Conservation (phyloP, 2,329 filamentous ascomycete species). For the Penicillium polonicum region DNA sequence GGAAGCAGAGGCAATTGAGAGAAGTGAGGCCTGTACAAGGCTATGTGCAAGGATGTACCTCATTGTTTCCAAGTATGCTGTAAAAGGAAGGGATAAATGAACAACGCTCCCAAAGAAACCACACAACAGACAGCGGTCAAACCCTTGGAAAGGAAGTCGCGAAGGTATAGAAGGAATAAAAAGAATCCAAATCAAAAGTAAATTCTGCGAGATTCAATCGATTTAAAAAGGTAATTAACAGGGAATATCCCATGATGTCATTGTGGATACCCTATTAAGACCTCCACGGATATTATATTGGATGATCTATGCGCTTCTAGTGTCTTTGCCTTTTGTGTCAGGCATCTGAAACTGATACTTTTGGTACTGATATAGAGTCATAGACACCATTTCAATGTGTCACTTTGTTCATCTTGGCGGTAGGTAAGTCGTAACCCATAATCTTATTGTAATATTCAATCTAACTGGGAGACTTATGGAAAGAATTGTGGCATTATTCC, state of each 20-base stretch:
- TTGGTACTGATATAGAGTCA: too few relatives aligned
- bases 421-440: too few relatives aligned
- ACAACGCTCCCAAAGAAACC: neutral
- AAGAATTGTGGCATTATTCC: neutral
- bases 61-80: neutral
- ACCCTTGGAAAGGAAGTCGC: neutral
- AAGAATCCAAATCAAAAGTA: neutral
- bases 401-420: too few relatives aligned
- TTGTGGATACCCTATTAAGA: neutral
- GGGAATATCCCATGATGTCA: neutral
- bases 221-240: neutral
- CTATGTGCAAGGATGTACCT: neutral
- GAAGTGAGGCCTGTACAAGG: slow-evolving; percentile 12
- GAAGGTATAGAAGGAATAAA: neutral
- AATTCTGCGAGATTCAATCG: neutral
- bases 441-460: too few relatives aligned
- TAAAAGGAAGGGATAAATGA: too few relatives aligned
- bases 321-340: too few relatives aligned
- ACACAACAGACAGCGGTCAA: neutral
- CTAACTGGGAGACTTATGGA: too few relatives aligned
- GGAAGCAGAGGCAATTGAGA: slow-evolving; percentile 11
- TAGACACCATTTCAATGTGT: too few relatives aligned
- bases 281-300: too few relatives aligned
- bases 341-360: too few relatives aligned
- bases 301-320: too few relatives aligned